Evolutionary conservation across 2,329 filamentous ascomycete genomes (phyloP), one percentile per base, ranked within the genome.

Genomic region (Verticillium zaregamsianum): DNA sequence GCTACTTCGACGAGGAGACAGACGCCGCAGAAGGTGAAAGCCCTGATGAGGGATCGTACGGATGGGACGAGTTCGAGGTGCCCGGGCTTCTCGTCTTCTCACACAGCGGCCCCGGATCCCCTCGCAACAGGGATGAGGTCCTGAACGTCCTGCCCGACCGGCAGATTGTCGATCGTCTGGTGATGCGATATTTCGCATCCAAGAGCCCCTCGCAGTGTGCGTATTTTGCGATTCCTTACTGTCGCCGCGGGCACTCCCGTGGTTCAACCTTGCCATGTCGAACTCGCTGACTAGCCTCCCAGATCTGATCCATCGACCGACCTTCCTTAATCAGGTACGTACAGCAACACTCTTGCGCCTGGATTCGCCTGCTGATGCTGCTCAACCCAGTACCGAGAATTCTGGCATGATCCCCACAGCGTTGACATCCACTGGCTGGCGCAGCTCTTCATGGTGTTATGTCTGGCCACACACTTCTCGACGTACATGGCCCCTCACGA

Each of bases 291-390:
- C 61, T 32, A 52, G 32, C 4, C 23, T 49, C n/a, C 7, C 63
- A 86, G 82, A 83, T 62, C 76, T 83, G 8, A 68, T 86, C 31
- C 85, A 87, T 64, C 76, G 77, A 14, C 83, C 83, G 20, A 81
- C 78, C 0, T 86, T 85, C 60, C 74, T 77, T 17, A 80, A 73
- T 67, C 71, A 74, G 31, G 79, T 79, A 69, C 63, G 73, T 69
- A 45, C 23, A 14, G 20, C 11, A 49, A 7, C 45, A 12, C 45
- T 11, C n/a, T 49, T 15, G n/a, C 23, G 4, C 23, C 11, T n/a
- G 23, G 9, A 28, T 8, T 3, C 20, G 45, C 45, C n/a, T 9
- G 45, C 45, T 49, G 20, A 49, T 11, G 5, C 20, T 14, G 45
- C n/a, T 23, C 45, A 2, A 23, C 49, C 32, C 58, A 84, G 76